Base-by-base conservation (phyloP, 176 grass and related monocot genomes). In the Aegilops umbellulata region DNA sequence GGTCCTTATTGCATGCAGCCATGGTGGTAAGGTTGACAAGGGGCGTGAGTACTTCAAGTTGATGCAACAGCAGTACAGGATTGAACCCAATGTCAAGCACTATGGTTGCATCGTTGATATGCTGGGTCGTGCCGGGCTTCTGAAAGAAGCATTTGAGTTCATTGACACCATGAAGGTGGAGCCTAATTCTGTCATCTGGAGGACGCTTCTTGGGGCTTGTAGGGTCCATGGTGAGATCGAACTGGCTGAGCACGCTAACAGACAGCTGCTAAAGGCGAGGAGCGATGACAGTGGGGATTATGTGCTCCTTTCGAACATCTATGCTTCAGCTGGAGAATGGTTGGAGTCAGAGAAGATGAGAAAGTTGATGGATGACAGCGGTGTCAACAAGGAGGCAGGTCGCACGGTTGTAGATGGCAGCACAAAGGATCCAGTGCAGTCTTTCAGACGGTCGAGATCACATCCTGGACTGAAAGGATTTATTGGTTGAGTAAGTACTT, bases 101-200 rank as follows among this genome's bases (percentile, higher is more conserved):
- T 92, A 90, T 1, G 93, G 95, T 46, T 92, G 91, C 60, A 88
- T 98, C 91, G 93, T 98, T 60, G 95, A 98, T 74, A 92, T 98
- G 81, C 88, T 98, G 41, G 90, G 93, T 47, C 93, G 93, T 13
- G 93, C 90, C 0, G 95, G 95, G 3, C 74, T 98, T 65, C 83
- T 98, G 60, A 90, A 94, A 80, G 91, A 98, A 80, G 93, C 93
- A 22, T 95, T 95, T 75, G 73, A 95, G 49, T 92, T 98, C 81
- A 78, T 98, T 11, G 77, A 83, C 55, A 79, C 65, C 39, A 94
- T 95, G 95, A 95, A 93, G 82, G 69, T 90, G 11, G 86, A 95
- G 74, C 89, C 93, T 68, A 98, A 98, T 85, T 76, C 88, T 78
- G 74, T 98, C 30, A 86, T 95, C 31, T 95, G 93, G 95, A 94